These are phyloP conservation scores for Zygoascus ofunaensis DNA, from an alignment of 805 yeast genomes.

Conservation along the genomic window DNA sequence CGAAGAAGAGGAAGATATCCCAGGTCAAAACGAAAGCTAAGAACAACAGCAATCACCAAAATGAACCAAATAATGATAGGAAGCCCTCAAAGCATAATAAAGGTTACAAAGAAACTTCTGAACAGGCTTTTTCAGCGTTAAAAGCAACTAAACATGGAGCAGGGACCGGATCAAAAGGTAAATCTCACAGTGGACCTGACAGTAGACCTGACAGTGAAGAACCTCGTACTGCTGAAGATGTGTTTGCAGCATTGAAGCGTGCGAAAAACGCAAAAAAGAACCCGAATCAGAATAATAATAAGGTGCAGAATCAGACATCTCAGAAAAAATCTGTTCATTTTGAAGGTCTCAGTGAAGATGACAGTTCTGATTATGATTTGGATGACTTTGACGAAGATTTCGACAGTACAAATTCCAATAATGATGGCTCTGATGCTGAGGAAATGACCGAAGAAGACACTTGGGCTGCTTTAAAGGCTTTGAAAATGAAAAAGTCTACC, in stretches of 20 bases:
- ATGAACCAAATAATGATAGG: background rate
- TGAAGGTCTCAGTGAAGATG: conserved; percentile 17
- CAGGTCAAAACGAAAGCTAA: conserved; percentile 10
- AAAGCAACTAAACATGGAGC: background rate
- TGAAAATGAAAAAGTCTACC: conserved; percentile 12
- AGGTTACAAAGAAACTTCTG: background rate
- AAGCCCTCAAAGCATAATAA: too few relatives aligned
- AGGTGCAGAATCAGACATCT: background rate
- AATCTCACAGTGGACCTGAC: background rate
- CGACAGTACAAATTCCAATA: background rate
- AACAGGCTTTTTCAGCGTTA: background rate
- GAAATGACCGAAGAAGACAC: conserved; percentile 30
- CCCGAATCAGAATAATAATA: too few relatives aligned
- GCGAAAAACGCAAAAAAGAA: background rate
- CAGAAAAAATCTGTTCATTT: conserved; percentile 7
- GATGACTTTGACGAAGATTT: conserved; percentile 3
- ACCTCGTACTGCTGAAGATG: conserved; percentile 7
- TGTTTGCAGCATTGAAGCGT: conserved; percentile 7
- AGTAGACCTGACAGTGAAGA: background rate
- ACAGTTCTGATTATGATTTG: conserved; percentile 1
- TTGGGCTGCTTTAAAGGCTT: conserved; percentile 36
- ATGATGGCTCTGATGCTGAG: conserved; percentile 22
- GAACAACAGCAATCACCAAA: conserved; percentile 12
- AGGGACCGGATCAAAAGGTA: too few relatives aligned
- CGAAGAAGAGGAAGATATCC: conserved; percentile 5